Base-by-base conservation (phyloP, 1,284 basidiomycete species). In the Moniliella sp. region DNA sequence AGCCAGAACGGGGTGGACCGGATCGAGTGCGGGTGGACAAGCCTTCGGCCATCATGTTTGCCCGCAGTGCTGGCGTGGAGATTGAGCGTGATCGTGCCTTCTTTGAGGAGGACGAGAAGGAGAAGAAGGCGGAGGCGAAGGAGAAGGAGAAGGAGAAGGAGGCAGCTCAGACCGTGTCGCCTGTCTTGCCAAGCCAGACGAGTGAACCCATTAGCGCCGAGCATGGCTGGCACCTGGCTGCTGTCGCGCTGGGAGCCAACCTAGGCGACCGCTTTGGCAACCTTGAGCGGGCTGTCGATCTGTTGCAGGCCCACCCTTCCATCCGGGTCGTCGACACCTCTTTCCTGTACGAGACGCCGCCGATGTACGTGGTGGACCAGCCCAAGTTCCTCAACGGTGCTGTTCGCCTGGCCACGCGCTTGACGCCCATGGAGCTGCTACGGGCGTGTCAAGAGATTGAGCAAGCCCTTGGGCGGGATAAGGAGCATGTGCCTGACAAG, bases 281-380 rank as follows among this genome's bases (percentile, higher is more conserved):
- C 54, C 77, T 94, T 39, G 74, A 80, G 45, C 62, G 66, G 16
- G 81, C 82, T 69, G 16, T 65, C 75, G 2, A 74, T 74, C 52
- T 4, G 45, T 37, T 58, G 3, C 17, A n/a, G 4, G 1, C 8
- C 11, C 12, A 19, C 5, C 17, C 15, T 11, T 18, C 28, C 4
- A 47, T 61, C 74, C 3, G 55, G 50, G 10, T 50, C 64, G 62
- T 77, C 15, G 69, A 80, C 45, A 86, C 82, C 0, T 84, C 81
- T 53, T 82, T 86, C 62, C 62, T 97, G 63, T 97, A 97, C 58
- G 78, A 93, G 62, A 86, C 78, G 12, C 68, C 75, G 13, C 83
- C 91, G 0, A 94, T 94, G 91, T 99, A 97, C 61, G 74, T 88
- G 15, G 70, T 71, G 11, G 75, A 91, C 41, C 88, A 99, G 60